These are phyloP conservation scores for Aspergillus sclerotialis DNA, from an alignment of 2,329 filamentous ascomycete species.

Conservation along the genomic window DNA sequence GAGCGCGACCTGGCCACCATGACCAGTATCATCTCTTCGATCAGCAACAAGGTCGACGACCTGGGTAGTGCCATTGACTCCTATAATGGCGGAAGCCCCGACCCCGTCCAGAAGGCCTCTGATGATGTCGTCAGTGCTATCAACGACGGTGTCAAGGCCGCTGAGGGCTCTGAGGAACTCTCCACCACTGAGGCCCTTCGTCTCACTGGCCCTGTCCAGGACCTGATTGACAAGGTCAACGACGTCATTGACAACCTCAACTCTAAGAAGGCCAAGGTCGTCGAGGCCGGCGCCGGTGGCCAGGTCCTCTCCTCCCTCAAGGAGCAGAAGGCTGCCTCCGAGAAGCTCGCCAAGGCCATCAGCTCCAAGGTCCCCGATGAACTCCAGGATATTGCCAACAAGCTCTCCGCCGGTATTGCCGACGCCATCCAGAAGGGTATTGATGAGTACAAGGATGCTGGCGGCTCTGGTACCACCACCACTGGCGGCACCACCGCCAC, in stretches of 20 bases:
- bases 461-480: constrained; percentile 5
- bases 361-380: constrained; percentile 22
- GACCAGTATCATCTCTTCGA: constrained; percentile 12
- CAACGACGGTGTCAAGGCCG: constrained; percentile 17
- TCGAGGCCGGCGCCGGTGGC: constrained; percentile 15
- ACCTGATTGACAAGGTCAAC: constrained; percentile 20
- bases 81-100: constrained; percentile 18
- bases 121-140: constrained; percentile 17
- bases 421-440: constrained; percentile 25
- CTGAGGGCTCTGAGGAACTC: constrained; percentile 15
- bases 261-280: constrained; percentile 20
- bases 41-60: constrained; percentile 11
- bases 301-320: constrained; percentile 16
- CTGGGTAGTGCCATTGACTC: constrained; percentile 17
- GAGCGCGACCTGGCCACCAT: constrained; percentile 12
- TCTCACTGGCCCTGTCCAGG: constrained; percentile 19
- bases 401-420: constrained; percentile 23
- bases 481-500: constrained; percentile 1
- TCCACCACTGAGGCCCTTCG: constrained; percentile 19
- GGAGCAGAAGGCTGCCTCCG: constrained; percentile 19
- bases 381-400: constrained; percentile 15
- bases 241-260: constrained; percentile 16
- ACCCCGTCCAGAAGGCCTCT: constrained; percentile 14
- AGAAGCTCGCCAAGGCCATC: constrained; percentile 20
- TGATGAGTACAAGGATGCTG: constrained; percentile 16